These are phyloP conservation scores for Pseudoneurospora amorphoporcata DNA, from an alignment of 495 filamentous ascomycete genomes.

Conservation along the genomic window DNA sequence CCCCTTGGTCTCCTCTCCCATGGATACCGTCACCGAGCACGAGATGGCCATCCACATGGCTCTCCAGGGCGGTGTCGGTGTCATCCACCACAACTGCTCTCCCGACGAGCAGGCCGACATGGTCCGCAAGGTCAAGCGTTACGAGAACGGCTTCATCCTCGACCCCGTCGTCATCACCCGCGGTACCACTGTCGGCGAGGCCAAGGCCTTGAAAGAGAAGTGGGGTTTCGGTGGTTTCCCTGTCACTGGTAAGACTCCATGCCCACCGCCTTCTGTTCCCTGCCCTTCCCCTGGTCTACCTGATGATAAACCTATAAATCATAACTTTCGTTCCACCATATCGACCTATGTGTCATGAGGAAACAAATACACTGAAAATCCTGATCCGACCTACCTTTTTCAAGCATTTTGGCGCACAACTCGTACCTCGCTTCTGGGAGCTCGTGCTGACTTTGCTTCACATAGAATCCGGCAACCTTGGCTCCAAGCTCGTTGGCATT, in stretches of 20 bases:
- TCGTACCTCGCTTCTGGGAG: constrained; percentile 8
- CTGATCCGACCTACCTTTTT: constrained; percentile 33
- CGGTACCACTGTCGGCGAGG: constrained; percentile 80
- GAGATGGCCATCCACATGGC: constrained; percentile 99
- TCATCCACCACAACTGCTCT: constrained; percentile 99
- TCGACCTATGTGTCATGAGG: constrained; percentile 80
- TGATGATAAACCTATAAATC: constrained; percentile 60
- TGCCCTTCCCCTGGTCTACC: constrained; percentile 33
- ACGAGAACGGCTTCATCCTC: constrained; percentile 97
- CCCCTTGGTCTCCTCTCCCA: constrained; percentile 90
- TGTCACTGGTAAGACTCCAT: constrained; percentile 75
- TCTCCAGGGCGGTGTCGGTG: constrained; percentile 86
- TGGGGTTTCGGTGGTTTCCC: constrained; percentile 99
- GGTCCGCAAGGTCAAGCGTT: constrained; percentile 98
- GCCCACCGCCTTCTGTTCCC: constrained; percentile 8
- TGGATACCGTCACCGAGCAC: constrained; percentile 99
- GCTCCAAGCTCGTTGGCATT: constrained; percentile 91
- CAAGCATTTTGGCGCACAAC: constrained; percentile 11
- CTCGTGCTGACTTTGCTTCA: constrained; percentile 18
- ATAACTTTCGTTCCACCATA: constrained; percentile 99
- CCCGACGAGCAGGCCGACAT: constrained; percentile 93
- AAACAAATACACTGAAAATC: constrained; percentile 41
- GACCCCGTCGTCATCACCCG: constrained; percentile 91
- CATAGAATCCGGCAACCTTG: constrained; percentile 80
- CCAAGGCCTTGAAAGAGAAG: constrained; percentile 85